Evolutionary conservation across 495 filamentous ascomycete genomes (phyloP), one percentile per base, ranked within the genome.

Genomic region (Penicillium coprophilum): DNA sequence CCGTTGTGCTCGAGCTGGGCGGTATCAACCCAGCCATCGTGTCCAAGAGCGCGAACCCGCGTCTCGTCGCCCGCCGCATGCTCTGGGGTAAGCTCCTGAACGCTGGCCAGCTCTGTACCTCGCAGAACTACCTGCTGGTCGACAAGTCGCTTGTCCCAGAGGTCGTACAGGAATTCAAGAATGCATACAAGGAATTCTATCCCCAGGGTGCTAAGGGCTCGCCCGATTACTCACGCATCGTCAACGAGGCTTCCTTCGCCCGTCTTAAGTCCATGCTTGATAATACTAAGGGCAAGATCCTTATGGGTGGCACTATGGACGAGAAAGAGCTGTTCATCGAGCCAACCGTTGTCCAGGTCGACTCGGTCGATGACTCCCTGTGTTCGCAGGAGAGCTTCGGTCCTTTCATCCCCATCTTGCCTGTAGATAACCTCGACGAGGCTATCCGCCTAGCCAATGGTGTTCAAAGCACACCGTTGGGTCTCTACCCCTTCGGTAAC

Each of bases 191-290:
- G 56, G 86, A 92, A 51, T 96, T 92, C 77, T 94, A 87, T 65
- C 94, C 94, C 24, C 77, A 90, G 30, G 94, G 95, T 17, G 83
- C 87, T 27, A 85, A 87, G 66, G 76, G 75, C 7, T 91, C 87
- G 48, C 74, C 80, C 4, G 92, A 96, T 60, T 91, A 89, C 63
- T 81, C 77, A 2, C 83, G 86, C 38, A 92, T 97, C 55, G 79
- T 96, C 60, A 94, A 93, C 68, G 73, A 82, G 58, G 74, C 80
- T 13, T 83, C 91, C 55, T 97, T 91, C 72, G 75, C 82, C 38
- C 85, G 93, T n/a, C 79, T 97, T 34, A 95, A 94, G 82, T 80
- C 81, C 45, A 90, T 97, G 87, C 73, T 98, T 17, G 89, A 96
- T 65, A 80, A 83, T 52, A 87, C 84, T 44, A 82, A 82, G 56